Evolutionary conservation across 176 grass and related monocot genomes (phyloP), one percentile per base, ranked within the genome.

Genomic region (Oropetium thomaeum): DNA sequence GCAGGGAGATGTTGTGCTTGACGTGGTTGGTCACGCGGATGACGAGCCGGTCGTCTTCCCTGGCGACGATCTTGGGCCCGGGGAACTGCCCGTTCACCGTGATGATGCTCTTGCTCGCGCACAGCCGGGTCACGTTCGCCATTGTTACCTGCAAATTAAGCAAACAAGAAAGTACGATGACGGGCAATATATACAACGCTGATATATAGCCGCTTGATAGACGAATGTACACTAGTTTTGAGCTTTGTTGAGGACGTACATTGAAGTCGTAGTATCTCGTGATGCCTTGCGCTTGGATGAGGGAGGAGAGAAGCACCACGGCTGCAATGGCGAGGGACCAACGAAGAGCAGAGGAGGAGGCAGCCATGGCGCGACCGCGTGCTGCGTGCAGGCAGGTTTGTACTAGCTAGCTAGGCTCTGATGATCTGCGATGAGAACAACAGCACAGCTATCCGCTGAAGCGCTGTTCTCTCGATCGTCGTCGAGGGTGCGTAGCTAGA

Each of bases 1-100:
- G 92, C 4, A 96, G 65, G 2, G 89, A 63, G 67, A 96, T 67
- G 73, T 96, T 96, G 76, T 89, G 78, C 28, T 74, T 27, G 82
- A 79, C 89, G 67, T 82, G 83, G 73, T 96, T 96, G 84, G 80
- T 85, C 11, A 96, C 92, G 71, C 85, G 87, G 80, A 96, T 30
- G 22, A 89, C 73, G 57, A 92, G 79, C 15, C 75, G 85, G 41
- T 96, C 92, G 40, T 89, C 92, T 84, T 96, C 92, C 58, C 92
- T 89, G 0, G 86, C 92, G 23, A 76, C 49, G 40, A 96, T 73
- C 54, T 91, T 51, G 57, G 70, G 85, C 33, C 85, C 85, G 0
- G 89, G 89, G 65, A 79, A 88, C 81, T 79, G 67, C 28, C 89
- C 85, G 55, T 92, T 92, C 71, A 92, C 89, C 20, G 89, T 92